These are phyloP conservation scores for Monilinia fructicola DNA, from an alignment of 2,329 filamentous ascomycete genomes.

Conservation along the genomic window DNA sequence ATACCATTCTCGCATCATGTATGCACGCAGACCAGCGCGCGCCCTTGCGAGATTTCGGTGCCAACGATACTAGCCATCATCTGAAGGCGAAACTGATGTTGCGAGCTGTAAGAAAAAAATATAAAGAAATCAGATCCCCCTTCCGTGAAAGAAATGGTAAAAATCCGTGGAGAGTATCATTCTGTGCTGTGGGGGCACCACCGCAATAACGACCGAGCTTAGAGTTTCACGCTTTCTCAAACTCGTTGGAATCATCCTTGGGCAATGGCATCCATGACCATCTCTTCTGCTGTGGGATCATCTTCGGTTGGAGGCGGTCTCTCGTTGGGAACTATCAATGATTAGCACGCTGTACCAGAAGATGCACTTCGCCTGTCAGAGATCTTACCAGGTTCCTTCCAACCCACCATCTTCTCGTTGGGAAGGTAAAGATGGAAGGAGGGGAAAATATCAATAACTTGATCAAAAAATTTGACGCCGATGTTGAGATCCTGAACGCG, in stretches of 20 bases:
- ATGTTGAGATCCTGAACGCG: conserved; percentile 56
- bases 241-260: conserved; percentile 22
- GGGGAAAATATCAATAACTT: conserved; percentile 54
- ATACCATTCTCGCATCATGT: neutral
- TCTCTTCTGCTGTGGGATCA: conserved; percentile 37
- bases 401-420: conserved; percentile 68
- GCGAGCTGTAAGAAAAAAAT: neutral
- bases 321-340: conserved; percentile 32
- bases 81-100: neutral
- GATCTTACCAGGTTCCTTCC: conserved; percentile 54
- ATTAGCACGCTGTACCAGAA: conserved; percentile 17
- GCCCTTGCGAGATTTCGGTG: neutral
- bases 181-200: neutral
- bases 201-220: neutral
- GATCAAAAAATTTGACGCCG: conserved; percentile 65
- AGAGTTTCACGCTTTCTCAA: neutral
- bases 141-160: neutral
- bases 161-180: neutral
- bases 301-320: conserved; percentile 38
- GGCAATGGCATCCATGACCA: conserved; percentile 25
- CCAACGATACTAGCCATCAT: neutral
- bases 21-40: neutral
- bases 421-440: conserved; percentile 64
- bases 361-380: neutral
- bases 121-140: neutral